A percentile compares a stretch with the other conserved stretches of the same genome.
phyloP scores from a whole-genome alignment of 129 eudicot genomes.

The Chrysanthemum makinoi region DNA sequence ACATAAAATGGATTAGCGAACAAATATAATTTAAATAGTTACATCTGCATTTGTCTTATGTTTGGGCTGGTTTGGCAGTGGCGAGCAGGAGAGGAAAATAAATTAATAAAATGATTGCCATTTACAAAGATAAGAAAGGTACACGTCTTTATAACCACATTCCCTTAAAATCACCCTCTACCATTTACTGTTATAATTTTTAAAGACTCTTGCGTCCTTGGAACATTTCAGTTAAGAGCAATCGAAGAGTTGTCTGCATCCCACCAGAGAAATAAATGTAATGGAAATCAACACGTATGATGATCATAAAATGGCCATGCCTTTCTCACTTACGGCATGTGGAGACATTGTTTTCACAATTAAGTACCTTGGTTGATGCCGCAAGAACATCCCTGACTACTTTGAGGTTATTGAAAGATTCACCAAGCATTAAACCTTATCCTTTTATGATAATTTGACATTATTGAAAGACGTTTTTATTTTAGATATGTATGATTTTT shows the following conservation, averaged over 20 bases:
- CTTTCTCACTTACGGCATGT: conserved; percentile 91
- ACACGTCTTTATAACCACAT: conserved; percentile 4
- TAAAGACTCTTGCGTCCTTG: background rate
- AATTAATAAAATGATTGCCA: conserved; percentile 95
- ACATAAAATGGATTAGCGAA: no score
- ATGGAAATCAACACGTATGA: conserved; percentile 82
- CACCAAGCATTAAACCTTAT: conserved; percentile 53
- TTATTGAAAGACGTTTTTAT: no score
- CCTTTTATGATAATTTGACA: background rate
- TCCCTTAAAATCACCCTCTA: background rate
- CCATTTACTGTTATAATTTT: background rate
- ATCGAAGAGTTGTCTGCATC: no score
- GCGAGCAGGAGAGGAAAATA: conserved; percentile 99
- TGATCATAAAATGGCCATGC: conserved; percentile 98
- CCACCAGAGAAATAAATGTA: conserved; percentile 32
- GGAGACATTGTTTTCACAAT: conserved; percentile 86
- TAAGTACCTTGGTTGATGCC: conserved; percentile 80
- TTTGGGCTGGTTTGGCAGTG: conserved; percentile 41
- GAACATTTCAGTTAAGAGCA: no score
- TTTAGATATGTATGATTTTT: no score
- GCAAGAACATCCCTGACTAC: conserved; percentile 91
- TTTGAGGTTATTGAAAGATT: conserved; percentile 76
- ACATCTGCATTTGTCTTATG: background rate
- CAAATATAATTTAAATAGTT: background rate
- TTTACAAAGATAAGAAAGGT: conserved; percentile 95